Evolutionary conservation across 805 yeast species (phyloP).

Genomic region (Pichia exigua): DNA sequence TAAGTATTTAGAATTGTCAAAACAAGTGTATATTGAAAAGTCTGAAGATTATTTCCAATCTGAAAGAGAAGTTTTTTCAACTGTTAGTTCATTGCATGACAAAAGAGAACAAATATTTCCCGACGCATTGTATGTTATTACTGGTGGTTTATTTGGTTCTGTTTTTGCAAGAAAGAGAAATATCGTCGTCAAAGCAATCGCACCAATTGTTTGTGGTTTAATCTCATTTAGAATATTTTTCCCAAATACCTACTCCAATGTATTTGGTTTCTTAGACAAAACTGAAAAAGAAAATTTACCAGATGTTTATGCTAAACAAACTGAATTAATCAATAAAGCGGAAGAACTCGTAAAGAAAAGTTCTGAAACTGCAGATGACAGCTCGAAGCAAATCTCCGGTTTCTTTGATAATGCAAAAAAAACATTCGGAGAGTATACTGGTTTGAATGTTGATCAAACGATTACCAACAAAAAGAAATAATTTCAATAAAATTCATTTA

Average conservation of each 20-base stretch:
- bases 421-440: slow-evolving; percentile 50
- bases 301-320: slow-evolving; percentile 55
- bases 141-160: slow-evolving; percentile 66
- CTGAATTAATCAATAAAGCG: slow-evolving; percentile 38
- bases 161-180: slow-evolving; percentile 64
- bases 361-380: slow-evolving; percentile 33
- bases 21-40: slow-evolving; percentile 36
- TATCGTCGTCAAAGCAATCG: slow-evolving; percentile 41
- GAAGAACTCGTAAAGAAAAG: slow-evolving; percentile 36
- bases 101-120: slow-evolving; percentile 66
- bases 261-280: slow-evolving; percentile 48
- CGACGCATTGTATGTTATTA: slow-evolving; percentile 55
- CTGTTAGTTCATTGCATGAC: slow-evolving; percentile 57
- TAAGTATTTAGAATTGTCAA: slow-evolving; percentile 28
- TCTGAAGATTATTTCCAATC: slow-evolving; percentile 44
- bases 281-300: slow-evolving; percentile 58
- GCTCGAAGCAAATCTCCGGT: slow-evolving; percentile 31
- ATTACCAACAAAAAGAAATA: slow-evolving; percentile 41
- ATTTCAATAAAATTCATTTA: neutral
- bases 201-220: slow-evolving; percentile 56
- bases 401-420: slow-evolving; percentile 30
- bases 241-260: slow-evolving; percentile 64
- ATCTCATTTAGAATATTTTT: slow-evolving; percentile 61
- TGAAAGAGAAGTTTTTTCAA: slow-evolving; percentile 57
- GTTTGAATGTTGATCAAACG: slow-evolving; percentile 57